Evolutionary conservation across 257 asterid species (phyloP).

Genomic region (Ligustrum vulgare): DNA sequence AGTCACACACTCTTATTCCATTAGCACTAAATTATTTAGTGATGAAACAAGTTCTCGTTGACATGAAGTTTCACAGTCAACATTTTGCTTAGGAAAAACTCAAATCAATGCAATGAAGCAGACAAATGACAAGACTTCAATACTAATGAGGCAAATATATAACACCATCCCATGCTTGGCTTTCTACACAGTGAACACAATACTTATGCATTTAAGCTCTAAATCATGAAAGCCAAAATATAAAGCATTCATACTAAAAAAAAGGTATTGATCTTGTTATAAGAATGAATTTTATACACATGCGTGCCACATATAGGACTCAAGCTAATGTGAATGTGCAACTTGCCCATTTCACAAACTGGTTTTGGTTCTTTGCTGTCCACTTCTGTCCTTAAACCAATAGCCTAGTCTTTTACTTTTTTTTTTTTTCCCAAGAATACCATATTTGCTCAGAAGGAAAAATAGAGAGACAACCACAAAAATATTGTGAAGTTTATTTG

Average conservation of each 20-base stretch:
- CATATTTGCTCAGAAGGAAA: background rate
- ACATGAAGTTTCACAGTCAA: background rate
- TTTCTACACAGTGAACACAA: background rate
- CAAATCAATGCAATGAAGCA: background rate
- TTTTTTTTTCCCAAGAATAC: too few relatives aligned
- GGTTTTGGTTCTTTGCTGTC: background rate
- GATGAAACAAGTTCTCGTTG: background rate
- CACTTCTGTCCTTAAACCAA: background rate
- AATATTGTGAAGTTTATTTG: background rate
- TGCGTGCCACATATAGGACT: background rate
- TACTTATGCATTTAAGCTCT: background rate
- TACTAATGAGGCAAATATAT: background rate
- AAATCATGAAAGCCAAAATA: background rate
- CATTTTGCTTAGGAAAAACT: background rate
- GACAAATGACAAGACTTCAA: background rate
- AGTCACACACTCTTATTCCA: conserved; percentile 9
- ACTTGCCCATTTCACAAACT: background rate
- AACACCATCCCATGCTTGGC: background rate
- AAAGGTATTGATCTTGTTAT: background rate
- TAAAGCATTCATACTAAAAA: background rate
- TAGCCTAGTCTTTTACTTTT: too few relatives aligned
- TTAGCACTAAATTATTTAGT: background rate
- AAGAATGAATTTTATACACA: background rate
- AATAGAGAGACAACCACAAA: background rate
- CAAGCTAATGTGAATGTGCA: background rate